Conservation (phyloP, 768 basidiomycete species). For the Xerocomellus amylosporus region DNA sequence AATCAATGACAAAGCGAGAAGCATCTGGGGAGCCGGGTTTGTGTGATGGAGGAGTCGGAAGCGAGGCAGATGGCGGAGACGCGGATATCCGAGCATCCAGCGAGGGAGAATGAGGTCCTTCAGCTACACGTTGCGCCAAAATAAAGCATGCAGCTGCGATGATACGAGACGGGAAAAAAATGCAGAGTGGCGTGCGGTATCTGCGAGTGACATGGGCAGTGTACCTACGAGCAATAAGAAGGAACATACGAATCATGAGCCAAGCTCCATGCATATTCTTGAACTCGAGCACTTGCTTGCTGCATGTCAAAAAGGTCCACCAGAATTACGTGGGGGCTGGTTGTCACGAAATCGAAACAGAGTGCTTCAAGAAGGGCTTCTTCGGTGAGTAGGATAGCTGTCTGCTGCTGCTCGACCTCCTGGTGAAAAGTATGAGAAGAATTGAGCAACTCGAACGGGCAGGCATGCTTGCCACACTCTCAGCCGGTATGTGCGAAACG, state of each 20-base stretch:
- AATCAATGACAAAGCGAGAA: constrained; percentile 62
- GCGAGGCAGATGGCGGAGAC: constrained; percentile 67
- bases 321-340: constrained; percentile 72
- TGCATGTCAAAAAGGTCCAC: constrained; percentile 67
- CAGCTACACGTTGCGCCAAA: constrained; percentile 66
- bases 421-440: constrained; percentile 28
- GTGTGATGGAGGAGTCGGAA: constrained; percentile 79
- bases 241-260: constrained; percentile 79
- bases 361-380: constrained; percentile 78
- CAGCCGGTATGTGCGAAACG: constrained; percentile 52
- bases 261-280: constrained; percentile 83
- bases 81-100: constrained; percentile 72
- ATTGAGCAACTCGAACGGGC: neutral
- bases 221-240: neutral
- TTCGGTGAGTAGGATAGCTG: constrained; percentile 68
- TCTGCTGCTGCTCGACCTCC: constrained; percentile 75
- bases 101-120: constrained; percentile 72
- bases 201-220: constrained; percentile 36
- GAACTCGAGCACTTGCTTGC: constrained; percentile 45
- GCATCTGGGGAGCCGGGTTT: constrained; percentile 71
- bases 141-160: constrained; percentile 78
- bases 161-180: constrained; percentile 65
- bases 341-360: constrained; percentile 81
- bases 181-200: constrained; percentile 75
- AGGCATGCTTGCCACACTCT: constrained; percentile 55